phyloP scores from a whole-genome alignment of 805 yeast genomes.

The Candida loeiensis region DNA sequence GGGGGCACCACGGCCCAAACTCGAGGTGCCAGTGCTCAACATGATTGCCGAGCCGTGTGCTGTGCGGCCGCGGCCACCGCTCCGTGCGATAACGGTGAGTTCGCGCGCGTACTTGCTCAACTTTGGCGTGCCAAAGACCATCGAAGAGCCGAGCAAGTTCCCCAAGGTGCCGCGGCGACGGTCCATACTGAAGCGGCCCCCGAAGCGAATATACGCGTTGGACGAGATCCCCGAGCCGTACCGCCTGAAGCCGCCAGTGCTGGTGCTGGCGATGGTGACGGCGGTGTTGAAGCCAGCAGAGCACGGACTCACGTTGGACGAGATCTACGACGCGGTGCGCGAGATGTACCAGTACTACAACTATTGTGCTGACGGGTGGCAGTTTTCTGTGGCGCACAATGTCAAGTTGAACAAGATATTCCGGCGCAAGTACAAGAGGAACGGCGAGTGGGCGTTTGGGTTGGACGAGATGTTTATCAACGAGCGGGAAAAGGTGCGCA shows the following conservation, averaged over 20 bases:
- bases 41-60: constrained; percentile 24
- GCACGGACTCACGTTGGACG: constrained; percentile 61
- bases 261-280: constrained; percentile 78
- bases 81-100: constrained; percentile 28
- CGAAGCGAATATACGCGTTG: constrained; percentile 62
- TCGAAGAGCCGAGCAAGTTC: constrained; percentile 25
- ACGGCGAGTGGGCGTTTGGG: constrained; percentile 96
- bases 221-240: constrained; percentile 90
- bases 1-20: constrained; percentile 35
- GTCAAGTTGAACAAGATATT: constrained; percentile 83
- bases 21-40: constrained; percentile 30
- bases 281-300: constrained; percentile 64
- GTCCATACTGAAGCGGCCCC: constrained; percentile 45
- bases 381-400: constrained; percentile 87
- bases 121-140: constrained; percentile 32
- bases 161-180: constrained; percentile 34
- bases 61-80: constrained; percentile 17
- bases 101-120: constrained; percentile 19
- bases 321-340: constrained; percentile 81
- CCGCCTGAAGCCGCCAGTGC: constrained; percentile 76
- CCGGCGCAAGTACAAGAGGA: constrained; percentile 65
- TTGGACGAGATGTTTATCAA: constrained; percentile 80
- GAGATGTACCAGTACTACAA: constrained; percentile 87
- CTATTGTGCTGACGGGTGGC: constrained; percentile 98
- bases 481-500: constrained; percentile 72